Percentiles rank a stretch among this genome's conserved stretches.
Conservation (phyloP, 495 filamentous ascomycete genomes). For the Trichoderma virens region DNA sequence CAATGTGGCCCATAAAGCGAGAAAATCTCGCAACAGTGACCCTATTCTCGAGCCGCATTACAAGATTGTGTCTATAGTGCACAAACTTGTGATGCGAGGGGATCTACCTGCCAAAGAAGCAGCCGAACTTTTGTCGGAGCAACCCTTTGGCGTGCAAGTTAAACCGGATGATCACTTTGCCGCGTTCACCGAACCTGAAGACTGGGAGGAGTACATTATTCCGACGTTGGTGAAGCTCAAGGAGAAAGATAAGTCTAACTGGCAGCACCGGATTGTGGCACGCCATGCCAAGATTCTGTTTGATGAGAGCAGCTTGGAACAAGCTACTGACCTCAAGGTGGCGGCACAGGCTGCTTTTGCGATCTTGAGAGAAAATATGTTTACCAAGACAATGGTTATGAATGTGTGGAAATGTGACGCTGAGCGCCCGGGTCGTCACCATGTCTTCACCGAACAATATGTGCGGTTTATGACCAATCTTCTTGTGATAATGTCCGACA, state of each 20-base stretch:
- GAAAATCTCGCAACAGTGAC: constrained; percentile 72
- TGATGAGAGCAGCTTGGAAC: constrained; percentile 21
- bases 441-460: constrained; percentile 89
- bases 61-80: constrained; percentile 78
- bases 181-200: constrained; percentile 41
- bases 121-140: constrained; percentile 36
- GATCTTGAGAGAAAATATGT: constrained; percentile 78
- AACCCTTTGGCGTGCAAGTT: constrained; percentile 34
- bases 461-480: constrained; percentile 71
- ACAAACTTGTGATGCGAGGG: constrained; percentile 63
- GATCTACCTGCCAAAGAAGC: constrained; percentile 36
- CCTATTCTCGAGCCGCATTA: constrained; percentile 94
- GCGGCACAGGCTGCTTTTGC: constrained; percentile 57
- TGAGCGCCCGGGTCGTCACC: constrained; percentile 85
- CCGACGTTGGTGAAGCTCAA: constrained; percentile 65
- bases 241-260: constrained; percentile 84
- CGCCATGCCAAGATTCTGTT: constrained; percentile 73
- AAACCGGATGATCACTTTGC: constrained; percentile 29
- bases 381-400: constrained; percentile 89
- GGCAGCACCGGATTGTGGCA: constrained; percentile 90
- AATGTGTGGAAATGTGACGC: constrained; percentile 95
- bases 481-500: constrained; percentile 68
- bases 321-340: constrained; percentile 23
- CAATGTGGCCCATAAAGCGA: constrained; percentile 54
- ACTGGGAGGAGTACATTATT: constrained; percentile 71